Evolutionary conservation across 257 asterid genomes (phyloP), one percentile per base, ranked within the genome.

Genomic region (Ocimum tenuiflorum): DNA sequence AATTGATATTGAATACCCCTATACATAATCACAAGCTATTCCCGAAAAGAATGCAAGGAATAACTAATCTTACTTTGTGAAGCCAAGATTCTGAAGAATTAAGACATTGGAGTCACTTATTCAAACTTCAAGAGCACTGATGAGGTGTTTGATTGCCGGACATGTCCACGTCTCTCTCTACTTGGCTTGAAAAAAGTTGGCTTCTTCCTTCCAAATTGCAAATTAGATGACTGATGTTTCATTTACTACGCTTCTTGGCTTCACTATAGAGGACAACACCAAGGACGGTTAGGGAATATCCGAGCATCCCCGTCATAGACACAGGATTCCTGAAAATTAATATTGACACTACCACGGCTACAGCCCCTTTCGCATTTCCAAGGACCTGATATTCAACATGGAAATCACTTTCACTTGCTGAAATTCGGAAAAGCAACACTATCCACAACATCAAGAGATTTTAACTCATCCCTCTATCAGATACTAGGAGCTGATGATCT

Each of bases 291-390:
- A 87, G 83, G 15, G 75, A 8, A 62, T 87, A 87, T 20, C 95
- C 95, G 3, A 85, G 79, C 95, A 87, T 87, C 53, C 95, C 95
- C 0, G 94, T 87, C n/a, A 83, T 74, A 0, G 95, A 87, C 52
- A 87, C 94, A 0, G 95, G 95, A 63, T 87, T 87, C 79, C 73
- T 87, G 73, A 87, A 87, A 65, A 87, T 87, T 70, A 87, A 66
- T 65, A 87, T 87, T 63, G 95, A 87, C 50, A 87, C 78, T 12
- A 87, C 95, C 73, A 87, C 95, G 18, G 95, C 95, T 19, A 85
- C 88, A 19, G 95, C 95, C 42, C 95, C 95, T 80, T 87, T 87
- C 13, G 95, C 95, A 61, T 87, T 87, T 51, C 95, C 95, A 24
- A 87, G 94, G 52, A 87, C 95, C 95, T 87, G 81, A 9, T 35